Evolutionary conservation across 2,329 filamentous ascomycete genomes (phyloP), one percentile per base, ranked within the genome.

Genomic region (Fusarium bactridioides): DNA sequence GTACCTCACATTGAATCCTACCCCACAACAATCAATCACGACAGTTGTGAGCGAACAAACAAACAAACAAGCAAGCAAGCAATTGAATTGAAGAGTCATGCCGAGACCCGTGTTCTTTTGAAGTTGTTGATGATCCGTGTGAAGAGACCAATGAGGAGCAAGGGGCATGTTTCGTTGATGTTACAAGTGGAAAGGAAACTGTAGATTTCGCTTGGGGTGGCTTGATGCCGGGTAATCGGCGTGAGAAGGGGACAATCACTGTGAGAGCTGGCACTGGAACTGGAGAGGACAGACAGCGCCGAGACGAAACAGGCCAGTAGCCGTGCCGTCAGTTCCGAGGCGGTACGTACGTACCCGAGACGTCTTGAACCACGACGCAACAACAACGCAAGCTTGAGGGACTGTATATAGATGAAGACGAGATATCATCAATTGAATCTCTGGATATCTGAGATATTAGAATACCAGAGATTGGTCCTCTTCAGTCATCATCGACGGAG

Each of bases 301-400:
- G 63, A 76, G 74, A 73, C 74, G 65, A 73, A 12, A 66, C 64
- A 69, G 54, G 74, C 68, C 73, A 73, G 73, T 75, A 66, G 41
- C 70, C 72, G 72, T 77, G 75, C 75, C 75, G 75, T 77, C 55
- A 73, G 61, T 74, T 77, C 75, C 75, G 75, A 73, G 50, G 35
- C 51, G 48, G 70, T 67, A 33, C 31, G 31, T 33, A 74, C 62
- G 72, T 63, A 67, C 69, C 58, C 10, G 12, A 12, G 23, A 27
- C 8, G 1, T 50, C 25, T 8, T 11, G 7, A 3, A 40, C n/a
- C 31, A 44, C 18, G 10, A 33, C 21, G 23, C 27, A n/a, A 31
- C 31, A 16, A 12, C n/a, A 37, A 19, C 23, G 4, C 15, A 45
- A 41, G 21, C 40, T n/a, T 7, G 13, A 16, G 10, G 13, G n/a